Percentiles rank a stretch among this genome's conserved stretches.
Conservation (phyloP, 768 basidiomycete species). For the Artomyces pyxidatus region DNA sequence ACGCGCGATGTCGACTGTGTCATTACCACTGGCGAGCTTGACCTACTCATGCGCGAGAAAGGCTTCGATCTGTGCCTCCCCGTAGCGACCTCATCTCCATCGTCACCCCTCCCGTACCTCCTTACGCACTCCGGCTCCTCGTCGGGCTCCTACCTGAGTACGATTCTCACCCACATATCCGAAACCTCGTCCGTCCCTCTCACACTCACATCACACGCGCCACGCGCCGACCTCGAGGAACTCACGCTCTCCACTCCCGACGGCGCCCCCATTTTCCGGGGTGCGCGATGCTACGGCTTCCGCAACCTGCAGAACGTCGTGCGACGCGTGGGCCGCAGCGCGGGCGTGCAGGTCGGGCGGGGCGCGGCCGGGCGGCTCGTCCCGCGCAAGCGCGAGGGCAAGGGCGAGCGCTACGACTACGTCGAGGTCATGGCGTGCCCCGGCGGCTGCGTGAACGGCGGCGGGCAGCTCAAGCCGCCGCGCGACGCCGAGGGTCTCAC, state of each 20-base stretch:
- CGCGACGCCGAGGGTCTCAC: constrained; percentile 58
- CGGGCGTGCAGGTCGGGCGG: constrained; percentile 39
- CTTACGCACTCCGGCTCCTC: constrained; percentile 75
- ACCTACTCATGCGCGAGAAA: constrained; percentile 74
- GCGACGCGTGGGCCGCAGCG: constrained; percentile 81
- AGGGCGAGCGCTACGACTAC: constrained; percentile 66
- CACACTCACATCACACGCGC: constrained; percentile 34
- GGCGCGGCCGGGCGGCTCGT: constrained; percentile 37
- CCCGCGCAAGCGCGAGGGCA: constrained; percentile 30
- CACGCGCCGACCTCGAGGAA: constrained; percentile 79
- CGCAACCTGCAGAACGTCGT: constrained; percentile 96
- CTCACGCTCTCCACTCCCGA: constrained; percentile 42
- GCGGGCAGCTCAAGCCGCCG: constrained; percentile 60
- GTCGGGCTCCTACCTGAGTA: constrained; percentile 88
- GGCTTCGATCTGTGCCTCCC: constrained; percentile 64
- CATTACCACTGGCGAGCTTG: constrained; percentile 91
- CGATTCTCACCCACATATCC: constrained; percentile 54
- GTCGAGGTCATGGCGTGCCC: constrained; percentile 99
- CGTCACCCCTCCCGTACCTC: constrained; percentile 52
- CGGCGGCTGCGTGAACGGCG: constrained; percentile 94
- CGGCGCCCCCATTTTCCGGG: constrained; percentile 73
- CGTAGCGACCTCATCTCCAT: constrained; percentile 24
- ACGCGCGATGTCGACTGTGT: constrained; percentile 97
- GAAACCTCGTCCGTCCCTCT: constrained; percentile 31
- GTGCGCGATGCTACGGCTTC: constrained; percentile 96